These are phyloP conservation scores for Barbatosphaeria neglecta DNA, from an alignment of 495 filamentous ascomycete genomes.

Conservation along the genomic window DNA sequence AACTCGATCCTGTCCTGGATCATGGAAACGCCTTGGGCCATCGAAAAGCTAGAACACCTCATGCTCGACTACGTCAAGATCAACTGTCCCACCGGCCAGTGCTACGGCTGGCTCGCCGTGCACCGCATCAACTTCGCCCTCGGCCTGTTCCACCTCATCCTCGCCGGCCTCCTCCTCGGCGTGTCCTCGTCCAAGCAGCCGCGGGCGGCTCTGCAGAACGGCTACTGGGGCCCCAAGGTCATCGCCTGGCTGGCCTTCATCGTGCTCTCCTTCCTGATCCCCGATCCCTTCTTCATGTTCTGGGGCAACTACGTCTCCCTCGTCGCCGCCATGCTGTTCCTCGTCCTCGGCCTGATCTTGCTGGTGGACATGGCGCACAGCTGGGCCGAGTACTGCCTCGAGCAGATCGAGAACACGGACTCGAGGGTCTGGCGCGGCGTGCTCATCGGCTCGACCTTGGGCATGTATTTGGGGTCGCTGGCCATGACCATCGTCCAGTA, in stretches of 20 bases:
- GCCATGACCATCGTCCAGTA: conserved; percentile 96
- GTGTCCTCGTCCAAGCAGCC: conserved; percentile 79
- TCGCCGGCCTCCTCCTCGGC: conserved; percentile 74
- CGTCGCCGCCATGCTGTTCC: conserved; percentile 81
- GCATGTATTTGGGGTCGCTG: conserved; percentile 83
- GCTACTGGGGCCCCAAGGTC: conserved; percentile 73
- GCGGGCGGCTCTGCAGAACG: conserved; percentile 84
- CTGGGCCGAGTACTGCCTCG: conserved; percentile 94
- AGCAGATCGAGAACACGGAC: conserved; percentile 83
- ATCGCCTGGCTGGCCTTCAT: conserved; percentile 78
- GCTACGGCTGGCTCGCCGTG: conserved; percentile 90
- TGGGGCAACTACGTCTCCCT: conserved; percentile 94
- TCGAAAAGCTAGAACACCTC: conserved; percentile 84
- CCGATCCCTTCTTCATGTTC: conserved; percentile 85
- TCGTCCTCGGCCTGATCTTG: conserved; percentile 83
- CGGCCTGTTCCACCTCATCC: conserved; percentile 80
- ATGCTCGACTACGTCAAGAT: conserved; percentile 94
- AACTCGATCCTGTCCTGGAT: conserved; percentile 98
- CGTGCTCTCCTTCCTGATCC: conserved; percentile 88
- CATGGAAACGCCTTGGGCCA: conserved; percentile 97
- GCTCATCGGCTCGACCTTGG: conserved; percentile 81
- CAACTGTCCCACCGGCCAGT: conserved; percentile 78
- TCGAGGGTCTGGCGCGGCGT: conserved; percentile 73
- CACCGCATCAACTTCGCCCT: conserved; percentile 97
- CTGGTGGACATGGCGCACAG: conserved; percentile 91